Percentiles rank a stretch among this genome's conserved stretches.
Conservation (phyloP, 2,329 filamentous ascomycete genomes). For the Myotisia sp. region DNA sequence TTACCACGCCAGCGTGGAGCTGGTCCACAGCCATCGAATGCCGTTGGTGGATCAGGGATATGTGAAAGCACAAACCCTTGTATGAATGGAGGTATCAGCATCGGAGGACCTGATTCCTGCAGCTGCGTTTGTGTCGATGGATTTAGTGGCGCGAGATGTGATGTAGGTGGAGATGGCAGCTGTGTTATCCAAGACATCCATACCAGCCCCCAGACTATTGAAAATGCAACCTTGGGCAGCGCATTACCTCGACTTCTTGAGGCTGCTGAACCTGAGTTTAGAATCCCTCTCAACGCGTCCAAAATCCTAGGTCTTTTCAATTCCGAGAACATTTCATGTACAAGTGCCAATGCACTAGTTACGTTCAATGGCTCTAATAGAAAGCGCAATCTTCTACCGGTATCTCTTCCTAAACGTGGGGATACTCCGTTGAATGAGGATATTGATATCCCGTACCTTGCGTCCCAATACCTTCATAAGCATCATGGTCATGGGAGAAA, state of each 20-base stretch:
- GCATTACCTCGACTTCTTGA: constrained; percentile 62
- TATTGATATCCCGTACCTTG: neutral
- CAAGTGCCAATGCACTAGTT: constrained; percentile 72
- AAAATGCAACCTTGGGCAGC: constrained; percentile 66
- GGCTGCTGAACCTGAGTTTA: constrained; percentile 53
- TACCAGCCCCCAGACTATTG: constrained; percentile 26
- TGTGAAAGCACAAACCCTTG: constrained; percentile 54
- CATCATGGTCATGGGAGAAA: no score
- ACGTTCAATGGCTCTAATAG: constrained; percentile 53
- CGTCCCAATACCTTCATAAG: neutral
- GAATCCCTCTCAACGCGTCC: constrained; percentile 56
- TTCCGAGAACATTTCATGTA: constrained; percentile 60
- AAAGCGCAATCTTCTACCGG: constrained; percentile 11
- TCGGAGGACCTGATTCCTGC: constrained; percentile 54
- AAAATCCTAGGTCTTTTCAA: constrained; percentile 65
- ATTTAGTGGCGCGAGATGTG: constrained; percentile 55
- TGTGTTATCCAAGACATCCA: constrained; percentile 40
- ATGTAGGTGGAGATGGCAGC: constrained; percentile 33
- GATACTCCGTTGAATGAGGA: neutral
- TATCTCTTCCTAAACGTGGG: neutral
- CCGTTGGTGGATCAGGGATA: constrained; percentile 18
- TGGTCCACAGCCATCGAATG: constrained; percentile 17
- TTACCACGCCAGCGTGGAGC: constrained; percentile 37
- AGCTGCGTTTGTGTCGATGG: constrained; percentile 81
- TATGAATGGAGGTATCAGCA: constrained; percentile 65